These are phyloP conservation scores for Secale cereale DNA, from an alignment of 176 grass and related monocot genomes.

Conservation along the genomic window DNA sequence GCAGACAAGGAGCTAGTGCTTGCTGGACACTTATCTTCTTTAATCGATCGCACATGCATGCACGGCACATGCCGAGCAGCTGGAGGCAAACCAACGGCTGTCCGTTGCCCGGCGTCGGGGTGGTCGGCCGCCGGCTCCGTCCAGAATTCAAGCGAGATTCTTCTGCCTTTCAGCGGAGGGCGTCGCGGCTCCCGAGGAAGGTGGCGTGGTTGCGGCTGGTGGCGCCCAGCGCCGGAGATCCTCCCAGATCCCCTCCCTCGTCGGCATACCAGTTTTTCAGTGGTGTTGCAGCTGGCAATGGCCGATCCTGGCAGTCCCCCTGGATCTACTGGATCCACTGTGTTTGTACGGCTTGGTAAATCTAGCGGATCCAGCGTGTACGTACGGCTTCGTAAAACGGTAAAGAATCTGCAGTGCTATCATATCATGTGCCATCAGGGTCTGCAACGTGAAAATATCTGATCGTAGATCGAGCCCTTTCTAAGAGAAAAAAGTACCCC, in stretches of 20 bases:
- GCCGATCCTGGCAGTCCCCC: no score
- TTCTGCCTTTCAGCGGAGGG: neutral
- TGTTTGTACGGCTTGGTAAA: no score
- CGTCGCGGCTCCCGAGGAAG: neutral
- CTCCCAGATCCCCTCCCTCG: neutral
- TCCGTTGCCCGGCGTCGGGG: neutral
- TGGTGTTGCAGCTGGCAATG: no score
- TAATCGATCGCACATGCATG: neutral
- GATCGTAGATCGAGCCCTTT: no score
- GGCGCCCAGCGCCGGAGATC: neutral
- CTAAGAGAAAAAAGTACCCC: no score
- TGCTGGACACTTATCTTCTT: neutral
- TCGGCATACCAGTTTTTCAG: no score
- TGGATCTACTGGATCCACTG: no score
- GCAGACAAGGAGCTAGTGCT: neutral
- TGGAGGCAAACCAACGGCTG: neutral
- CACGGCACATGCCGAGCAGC: neutral
- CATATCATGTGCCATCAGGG: no score
- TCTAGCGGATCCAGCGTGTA: no score
- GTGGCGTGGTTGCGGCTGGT: neutral
- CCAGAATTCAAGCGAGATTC: slow-evolving; percentile 8
- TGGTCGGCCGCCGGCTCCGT: neutral
- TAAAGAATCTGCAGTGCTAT: neutral
- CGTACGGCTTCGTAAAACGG: neutral
- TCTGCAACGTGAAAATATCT: no score